These are phyloP conservation scores for Ganoderma meredithae DNA, from an alignment of 1,284 basidiomycete species.

Conservation along the genomic window DNA sequence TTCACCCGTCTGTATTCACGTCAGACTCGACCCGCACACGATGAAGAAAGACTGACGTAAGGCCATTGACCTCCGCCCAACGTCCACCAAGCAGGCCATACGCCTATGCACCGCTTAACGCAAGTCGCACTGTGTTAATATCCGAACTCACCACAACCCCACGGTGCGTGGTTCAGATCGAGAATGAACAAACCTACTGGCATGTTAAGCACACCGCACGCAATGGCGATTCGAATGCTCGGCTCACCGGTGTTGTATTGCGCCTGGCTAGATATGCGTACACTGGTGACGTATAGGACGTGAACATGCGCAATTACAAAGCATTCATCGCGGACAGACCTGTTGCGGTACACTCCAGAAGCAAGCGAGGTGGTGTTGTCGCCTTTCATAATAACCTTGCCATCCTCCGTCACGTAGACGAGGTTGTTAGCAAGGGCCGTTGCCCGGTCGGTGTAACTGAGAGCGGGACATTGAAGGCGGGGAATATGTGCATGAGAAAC, in stretches of 20 bases:
- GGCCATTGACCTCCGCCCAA: slow-evolving; percentile 65
- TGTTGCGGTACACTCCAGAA: slow-evolving; percentile 60
- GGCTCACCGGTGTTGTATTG: slow-evolving; percentile 62
- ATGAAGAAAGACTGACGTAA: slow-evolving; percentile 44
- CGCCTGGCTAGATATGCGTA: slow-evolving; percentile 63
- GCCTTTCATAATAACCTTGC: slow-evolving; percentile 75
- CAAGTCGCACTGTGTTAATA: background rate
- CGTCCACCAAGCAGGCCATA: slow-evolving; percentile 76
- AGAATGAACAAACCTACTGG: slow-evolving; percentile 61
- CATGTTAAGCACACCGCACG: background rate
- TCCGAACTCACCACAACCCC: slow-evolving; percentile 67
- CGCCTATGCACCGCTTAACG: slow-evolving; percentile 45
- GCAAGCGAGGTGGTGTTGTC: slow-evolving; percentile 66
- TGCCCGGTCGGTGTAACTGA: slow-evolving; percentile 59
- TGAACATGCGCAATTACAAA: background rate
- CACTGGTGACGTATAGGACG: slow-evolving; percentile 44
- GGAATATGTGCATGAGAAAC: no score
- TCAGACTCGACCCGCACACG: background rate
- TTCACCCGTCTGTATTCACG: slow-evolving; percentile 63
- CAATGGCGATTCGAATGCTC: no score
- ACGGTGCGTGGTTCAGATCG: slow-evolving; percentile 71
- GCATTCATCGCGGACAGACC: slow-evolving; percentile 47
- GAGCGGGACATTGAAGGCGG: background rate
- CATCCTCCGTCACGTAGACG: slow-evolving; percentile 60
- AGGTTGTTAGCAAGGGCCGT: slow-evolving; percentile 57